These are phyloP conservation scores for Galeopsis tetrahit DNA, from an alignment of 257 asterid species.

Conservation along the genomic window DNA sequence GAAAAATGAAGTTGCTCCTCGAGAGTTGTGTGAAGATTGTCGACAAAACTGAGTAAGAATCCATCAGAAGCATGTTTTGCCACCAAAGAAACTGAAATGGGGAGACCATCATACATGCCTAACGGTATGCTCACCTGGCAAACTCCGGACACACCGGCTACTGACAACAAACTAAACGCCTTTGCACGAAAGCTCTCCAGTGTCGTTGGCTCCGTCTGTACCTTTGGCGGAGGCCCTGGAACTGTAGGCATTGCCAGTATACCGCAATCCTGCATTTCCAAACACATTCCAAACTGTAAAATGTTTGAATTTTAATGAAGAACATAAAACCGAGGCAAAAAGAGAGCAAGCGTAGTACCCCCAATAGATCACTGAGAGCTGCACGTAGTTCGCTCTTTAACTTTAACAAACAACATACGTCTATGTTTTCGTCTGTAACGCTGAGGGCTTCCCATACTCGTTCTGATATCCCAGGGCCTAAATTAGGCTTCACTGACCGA, in stretches of 20 bases:
- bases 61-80: slow-evolving; percentile 84
- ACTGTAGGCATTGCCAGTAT: slow-evolving; percentile 87
- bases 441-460: slow-evolving; percentile 68
- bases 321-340: background rate
- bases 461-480: slow-evolving; percentile 87
- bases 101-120: slow-evolving; percentile 68
- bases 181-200: slow-evolving; percentile 77
- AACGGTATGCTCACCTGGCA: slow-evolving; percentile 93
- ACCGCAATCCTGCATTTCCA: slow-evolving; percentile 53
- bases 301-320: background rate
- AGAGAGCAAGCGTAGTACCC: slow-evolving; percentile 54
- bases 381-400: slow-evolving; percentile 64
- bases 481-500: slow-evolving; percentile 57
- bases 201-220: slow-evolving; percentile 60
- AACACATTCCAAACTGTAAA: too few species aligned
- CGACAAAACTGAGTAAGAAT: slow-evolving; percentile 64
- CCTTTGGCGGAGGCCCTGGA: slow-evolving; percentile 89
- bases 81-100: slow-evolving; percentile 72
- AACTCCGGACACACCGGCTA: slow-evolving; percentile 90
- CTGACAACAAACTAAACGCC: slow-evolving; percentile 81
- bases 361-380: slow-evolving; percentile 66
- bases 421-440: slow-evolving; percentile 61
- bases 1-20: slow-evolving; percentile 30
- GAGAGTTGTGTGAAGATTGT: slow-evolving; percentile 46
- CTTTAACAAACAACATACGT: slow-evolving; percentile 51